Evolutionary conservation across 257 asterid genomes (phyloP).

Genomic region (Capsicum pubescens): DNA sequence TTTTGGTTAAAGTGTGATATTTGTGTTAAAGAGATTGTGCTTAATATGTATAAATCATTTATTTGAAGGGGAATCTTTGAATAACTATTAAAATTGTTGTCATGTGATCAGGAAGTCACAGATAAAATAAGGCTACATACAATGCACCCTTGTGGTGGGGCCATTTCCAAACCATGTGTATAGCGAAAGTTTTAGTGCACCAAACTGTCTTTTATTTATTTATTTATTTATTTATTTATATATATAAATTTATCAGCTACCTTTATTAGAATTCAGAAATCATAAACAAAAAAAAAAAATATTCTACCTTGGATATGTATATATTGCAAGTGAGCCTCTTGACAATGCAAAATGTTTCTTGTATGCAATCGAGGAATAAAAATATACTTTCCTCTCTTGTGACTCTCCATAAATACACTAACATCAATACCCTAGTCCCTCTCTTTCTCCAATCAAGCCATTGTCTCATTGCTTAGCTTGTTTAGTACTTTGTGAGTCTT

Average conservation of each 20-base stretch:
- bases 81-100: too few relatives aligned
- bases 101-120: too few relatives aligned
- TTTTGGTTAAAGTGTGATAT: not conserved
- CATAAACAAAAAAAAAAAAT: not conserved
- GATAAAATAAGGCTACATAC: too few relatives aligned
- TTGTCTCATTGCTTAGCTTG: not conserved
- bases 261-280: too few relatives aligned
- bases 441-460: conserved; percentile 45
- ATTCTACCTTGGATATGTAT: not conserved
- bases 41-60: not conserved
- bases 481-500: conserved; percentile 18
- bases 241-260: too few relatives aligned
- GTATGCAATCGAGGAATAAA: conserved; percentile 33
- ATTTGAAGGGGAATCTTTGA: too few relatives aligned
- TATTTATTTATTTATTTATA: too few relatives aligned
- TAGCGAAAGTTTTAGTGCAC: too few relatives aligned
- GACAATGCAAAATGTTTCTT: conserved; percentile 36
- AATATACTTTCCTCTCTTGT: conserved; percentile 40
- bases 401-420: conserved; percentile 61
- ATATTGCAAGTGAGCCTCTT: conserved; percentile 36
- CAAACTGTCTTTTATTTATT: too few relatives aligned
- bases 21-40: not conserved
- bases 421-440: conserved; percentile 49
- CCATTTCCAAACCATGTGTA: too few relatives aligned
- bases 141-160: too few relatives aligned